These are phyloP conservation scores for Tieghemostelium lacteum DNA, from an alignment of 78 protist genomes.

Conservation along the genomic window DNA sequence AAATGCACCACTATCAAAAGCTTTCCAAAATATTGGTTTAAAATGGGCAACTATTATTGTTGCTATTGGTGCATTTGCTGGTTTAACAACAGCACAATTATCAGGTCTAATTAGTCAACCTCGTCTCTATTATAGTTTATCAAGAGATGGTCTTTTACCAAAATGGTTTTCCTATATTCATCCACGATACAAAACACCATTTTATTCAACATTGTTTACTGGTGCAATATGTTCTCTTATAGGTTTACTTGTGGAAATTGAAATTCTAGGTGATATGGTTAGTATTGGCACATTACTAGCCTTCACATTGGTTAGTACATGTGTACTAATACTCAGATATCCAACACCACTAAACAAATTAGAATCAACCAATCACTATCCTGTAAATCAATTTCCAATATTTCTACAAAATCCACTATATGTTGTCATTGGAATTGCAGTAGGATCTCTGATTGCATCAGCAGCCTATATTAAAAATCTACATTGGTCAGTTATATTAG, in stretches of 20 bases:
- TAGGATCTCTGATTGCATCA: conserved; percentile 9
- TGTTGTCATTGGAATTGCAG: neutral
- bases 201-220: conserved; percentile 59
- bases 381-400: conserved; percentile 24
- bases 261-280: conserved; percentile 74
- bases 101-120: conserved; percentile 63
- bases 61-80: conserved; percentile 76
- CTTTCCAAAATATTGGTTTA: conserved; percentile 52
- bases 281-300: conserved; percentile 85
- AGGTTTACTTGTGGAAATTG: conserved; percentile 47
- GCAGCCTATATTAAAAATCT: conserved; percentile 12
- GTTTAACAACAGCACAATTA: conserved; percentile 65
- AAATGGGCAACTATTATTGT: conserved; percentile 69
- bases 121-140: conserved; percentile 32
- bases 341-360: conserved; percentile 1
- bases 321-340: conserved; percentile 47
- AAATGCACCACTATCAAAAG: conserved; percentile 71
- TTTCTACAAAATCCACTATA: conserved; percentile 22
- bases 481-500: conserved; percentile 17
- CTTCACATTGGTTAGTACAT: conserved; percentile 68
- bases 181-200: conserved; percentile 77
- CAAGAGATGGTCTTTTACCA: conserved; percentile 67
- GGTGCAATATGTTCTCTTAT: conserved; percentile 61
- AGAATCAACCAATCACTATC: neutral
- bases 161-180: conserved; percentile 61